These are phyloP conservation scores for Dendrocalamus sinicus DNA, from an alignment of 176 grass and related monocot species.

Conservation along the genomic window DNA sequence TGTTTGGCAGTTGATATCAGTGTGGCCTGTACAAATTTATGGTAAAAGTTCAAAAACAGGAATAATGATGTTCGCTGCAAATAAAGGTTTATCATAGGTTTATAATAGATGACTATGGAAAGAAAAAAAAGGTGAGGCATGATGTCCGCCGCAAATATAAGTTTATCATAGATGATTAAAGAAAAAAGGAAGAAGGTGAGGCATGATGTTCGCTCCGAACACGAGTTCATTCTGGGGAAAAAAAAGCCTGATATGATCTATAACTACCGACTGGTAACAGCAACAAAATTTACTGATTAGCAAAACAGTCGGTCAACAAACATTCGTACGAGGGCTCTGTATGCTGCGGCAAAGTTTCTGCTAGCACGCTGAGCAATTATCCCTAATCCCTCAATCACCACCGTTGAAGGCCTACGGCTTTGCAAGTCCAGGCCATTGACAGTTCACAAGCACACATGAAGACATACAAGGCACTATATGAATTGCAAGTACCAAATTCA, in stretches of 20 bases:
- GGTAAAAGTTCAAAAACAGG: not conserved
- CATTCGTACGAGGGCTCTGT: not conserved
- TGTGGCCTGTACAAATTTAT: not conserved
- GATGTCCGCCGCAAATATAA: not conserved
- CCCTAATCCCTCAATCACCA: not conserved
- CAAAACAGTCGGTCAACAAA: not conserved
- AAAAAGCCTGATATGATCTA: not conserved
- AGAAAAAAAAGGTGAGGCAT: not conserved
- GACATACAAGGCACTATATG: not conserved
- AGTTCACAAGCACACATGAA: not conserved
- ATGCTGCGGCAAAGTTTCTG: not conserved
- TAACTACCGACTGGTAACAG: not conserved
- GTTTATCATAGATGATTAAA: not conserved
- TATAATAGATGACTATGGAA: not conserved
- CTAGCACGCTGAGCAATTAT: not conserved
- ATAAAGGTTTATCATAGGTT: not conserved
- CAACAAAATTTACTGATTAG: not conserved
- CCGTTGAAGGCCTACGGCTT: not conserved
- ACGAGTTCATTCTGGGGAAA: not conserved
- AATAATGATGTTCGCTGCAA: not conserved
- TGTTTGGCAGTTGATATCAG: too few relatives aligned
- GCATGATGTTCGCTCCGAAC: not conserved
- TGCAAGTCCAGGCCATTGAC: not conserved
- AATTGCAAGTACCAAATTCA: not conserved
- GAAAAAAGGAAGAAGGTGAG: not conserved